A percentile compares a stretch with the other conserved stretches of the same genome.
Conservation (phyloP, 495 filamentous ascomycete species). For the Cudoniella acicularis region DNA sequence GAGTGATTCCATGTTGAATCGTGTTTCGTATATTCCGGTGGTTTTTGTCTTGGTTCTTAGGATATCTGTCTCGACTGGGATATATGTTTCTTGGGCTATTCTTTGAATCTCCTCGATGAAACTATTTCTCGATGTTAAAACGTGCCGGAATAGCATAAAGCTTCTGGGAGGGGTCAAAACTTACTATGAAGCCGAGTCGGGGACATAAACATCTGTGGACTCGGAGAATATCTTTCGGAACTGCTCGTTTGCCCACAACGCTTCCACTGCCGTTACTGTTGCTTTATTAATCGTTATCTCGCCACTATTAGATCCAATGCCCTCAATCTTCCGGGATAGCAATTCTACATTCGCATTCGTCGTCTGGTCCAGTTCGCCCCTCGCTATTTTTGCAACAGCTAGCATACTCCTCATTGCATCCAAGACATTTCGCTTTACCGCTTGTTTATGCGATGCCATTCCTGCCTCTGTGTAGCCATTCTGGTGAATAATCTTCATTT, state of each 20-base stretch:
- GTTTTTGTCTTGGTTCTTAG: slow-evolving; percentile 91
- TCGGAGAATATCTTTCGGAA: no score
- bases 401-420: slow-evolving; percentile 93
- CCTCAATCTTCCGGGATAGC: slow-evolving; percentile 81
- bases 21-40: slow-evolving; percentile 93
- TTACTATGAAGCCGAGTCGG: slow-evolving; percentile 97
- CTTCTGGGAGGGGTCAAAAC: slow-evolving; percentile 30
- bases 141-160: background rate
- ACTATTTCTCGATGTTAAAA: slow-evolving; percentile 45
- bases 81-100: slow-evolving; percentile 76
- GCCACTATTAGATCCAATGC: slow-evolving; percentile 80
- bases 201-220: slow-evolving; percentile 87
- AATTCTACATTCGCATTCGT: slow-evolving; percentile 66
- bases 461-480: slow-evolving; percentile 63
- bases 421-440: slow-evolving; percentile 92
- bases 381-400: slow-evolving; percentile 77
- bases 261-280: slow-evolving; percentile 75
- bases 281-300: slow-evolving; percentile 67
- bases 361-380: slow-evolving; percentile 65
- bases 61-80: slow-evolving; percentile 85
- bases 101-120: slow-evolving; percentile 88
- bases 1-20: slow-evolving; percentile 94
- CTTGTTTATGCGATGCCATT: slow-evolving; percentile 79
- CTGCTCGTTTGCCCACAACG: slow-evolving; percentile 82
- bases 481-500: slow-evolving; percentile 99